Base-by-base conservation (phyloP, 345 rosid species). In the Odontarrhena argentea region DNA sequence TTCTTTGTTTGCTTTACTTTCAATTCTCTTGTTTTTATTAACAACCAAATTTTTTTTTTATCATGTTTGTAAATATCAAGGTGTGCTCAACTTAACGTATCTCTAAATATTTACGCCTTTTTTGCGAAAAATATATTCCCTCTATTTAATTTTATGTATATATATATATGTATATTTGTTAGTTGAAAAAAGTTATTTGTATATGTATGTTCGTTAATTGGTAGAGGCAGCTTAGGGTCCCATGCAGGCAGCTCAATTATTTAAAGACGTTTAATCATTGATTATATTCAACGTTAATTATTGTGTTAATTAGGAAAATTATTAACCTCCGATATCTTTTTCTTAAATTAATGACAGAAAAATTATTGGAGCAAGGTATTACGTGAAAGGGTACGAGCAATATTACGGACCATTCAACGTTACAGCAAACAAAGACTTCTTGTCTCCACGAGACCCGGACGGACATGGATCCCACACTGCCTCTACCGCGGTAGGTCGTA, bases 401-500 rank as follows among this genome's bases (percentile, higher is more conserved):
- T 2, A 14, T 8, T 78, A 48, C 9, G 91, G 91, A 30, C 13
- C 47, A 4, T 77, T 87, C 51, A 80, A 92, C 71, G 79, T 52
- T 15, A 67, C 89, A 5, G 77, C 80, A 40, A 74, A 68, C 65
- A 74, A 50, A 68, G 98, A 92, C 76, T 73, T 52, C 75, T 75
- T 55, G 60, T 92, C 96, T 0, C 88, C 97, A 0, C 87, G 97
- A 1, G 98, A 93, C 76, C 46, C 54, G 43, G 87, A 84, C 4
- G 98, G 98, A 56, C 98, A 93, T 40, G 97, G 97, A 3, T 82
- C 92, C 26, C 98, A 93, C 74, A 85, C 89, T 0, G 88, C 97
- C 5, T 93, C 89, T 79, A 92, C 80, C 0, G 93, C 77, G 0
- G 86, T 78, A 2, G 96, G 96, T 2, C 73, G 79, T 1, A 66